Base-by-base conservation (phyloP, 768 basidiomycete species). In the Pisolithus microcarpus region DNA sequence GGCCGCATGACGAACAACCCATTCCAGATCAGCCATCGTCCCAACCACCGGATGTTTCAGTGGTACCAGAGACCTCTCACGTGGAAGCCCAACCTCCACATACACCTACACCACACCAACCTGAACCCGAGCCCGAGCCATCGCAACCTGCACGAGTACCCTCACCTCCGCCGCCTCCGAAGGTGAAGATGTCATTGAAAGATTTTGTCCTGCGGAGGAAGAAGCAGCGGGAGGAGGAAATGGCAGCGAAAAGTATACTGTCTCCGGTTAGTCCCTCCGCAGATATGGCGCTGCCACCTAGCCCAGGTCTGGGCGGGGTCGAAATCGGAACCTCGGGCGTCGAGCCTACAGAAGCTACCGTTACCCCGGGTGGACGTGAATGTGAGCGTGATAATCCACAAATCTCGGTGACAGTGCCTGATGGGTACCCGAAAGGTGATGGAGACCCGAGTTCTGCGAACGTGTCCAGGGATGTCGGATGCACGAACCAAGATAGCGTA, bases 161-260 rank as follows among this genome's bases (percentile, higher is more conserved):
- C 2, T 71, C 68, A 1, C 65, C 65, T 0, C 67, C 64, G 11
- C 66, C 68, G 6, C 65, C 65, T 11, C 78, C 79, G 44, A 79
- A 81, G 40, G 80, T 80, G 55, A 74, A 74, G 52, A 57, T 81
- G 64, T 78, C 81, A 0, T 61, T 83, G 44, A 77, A 76, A 56
- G 81, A 83, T 53, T 83, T 81, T 56, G 77, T 74, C 28, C 50
- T 76, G 28, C 65, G 81, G 50, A 80, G 75, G 72, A 76, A 75
- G 70, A 76, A 74, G 62, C 71, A 74, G 56, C 68, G 72, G 47
- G 76, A 78, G 55, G 75, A 77, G 56, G 70, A 72, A 50, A 62
- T 62, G 59, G 67, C 60, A 1, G 65, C 65, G 5, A 65, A 68
- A 51, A 56, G 59, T 24, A 24, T 50, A 2, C 24, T 44, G n/a